phyloP scores from a whole-genome alignment of 139 green algal species.

The Spirogloea muscicola region DNA sequence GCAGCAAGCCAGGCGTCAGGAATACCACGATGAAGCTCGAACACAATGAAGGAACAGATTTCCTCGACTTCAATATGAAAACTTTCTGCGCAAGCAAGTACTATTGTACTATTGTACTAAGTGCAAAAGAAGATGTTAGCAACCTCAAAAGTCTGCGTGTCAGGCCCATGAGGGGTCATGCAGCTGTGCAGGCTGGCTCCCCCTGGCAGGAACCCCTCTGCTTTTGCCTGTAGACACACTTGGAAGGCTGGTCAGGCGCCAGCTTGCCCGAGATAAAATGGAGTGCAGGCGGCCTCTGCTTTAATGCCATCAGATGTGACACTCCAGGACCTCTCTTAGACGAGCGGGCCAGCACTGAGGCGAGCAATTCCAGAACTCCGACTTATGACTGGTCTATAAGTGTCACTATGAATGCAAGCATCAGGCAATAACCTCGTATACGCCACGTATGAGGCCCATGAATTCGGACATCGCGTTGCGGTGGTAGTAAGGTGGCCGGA shows the following conservation, averaged over 20 bases:
- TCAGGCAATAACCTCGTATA: conserved; percentile 42
- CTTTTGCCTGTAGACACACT: conserved; percentile 17
- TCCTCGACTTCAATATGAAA: too few relatives aligned
- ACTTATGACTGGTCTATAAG: too few relatives aligned
- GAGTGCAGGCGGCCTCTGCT: too few relatives aligned
- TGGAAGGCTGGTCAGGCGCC: too few relatives aligned
- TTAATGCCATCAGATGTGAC: too few relatives aligned
- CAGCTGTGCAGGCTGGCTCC: conserved; percentile 73
- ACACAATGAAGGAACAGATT: neutral
- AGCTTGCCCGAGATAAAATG: too few relatives aligned
- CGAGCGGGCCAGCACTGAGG: too few relatives aligned
- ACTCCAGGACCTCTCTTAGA: too few relatives aligned
- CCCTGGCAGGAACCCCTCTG: conserved; percentile 26
- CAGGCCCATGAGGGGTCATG: conserved; percentile 86
- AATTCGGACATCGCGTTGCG: conserved; percentile 88
- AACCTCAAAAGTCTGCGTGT: conserved; percentile 70
- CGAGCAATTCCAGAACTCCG: too few relatives aligned
- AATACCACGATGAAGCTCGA: neutral
- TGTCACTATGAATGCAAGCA: too few relatives aligned
- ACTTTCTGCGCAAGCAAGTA: neutral
- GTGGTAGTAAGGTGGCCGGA: conserved; percentile 88
- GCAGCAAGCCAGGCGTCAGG: neutral
- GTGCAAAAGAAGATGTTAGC: neutral
- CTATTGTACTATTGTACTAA: too few relatives aligned
- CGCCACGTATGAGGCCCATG: conserved; percentile 81